Evolutionary conservation across 2,329 filamentous ascomycete species (phyloP), one percentile per base, ranked within the genome.

Genomic region (Aspergillus fructus): DNA sequence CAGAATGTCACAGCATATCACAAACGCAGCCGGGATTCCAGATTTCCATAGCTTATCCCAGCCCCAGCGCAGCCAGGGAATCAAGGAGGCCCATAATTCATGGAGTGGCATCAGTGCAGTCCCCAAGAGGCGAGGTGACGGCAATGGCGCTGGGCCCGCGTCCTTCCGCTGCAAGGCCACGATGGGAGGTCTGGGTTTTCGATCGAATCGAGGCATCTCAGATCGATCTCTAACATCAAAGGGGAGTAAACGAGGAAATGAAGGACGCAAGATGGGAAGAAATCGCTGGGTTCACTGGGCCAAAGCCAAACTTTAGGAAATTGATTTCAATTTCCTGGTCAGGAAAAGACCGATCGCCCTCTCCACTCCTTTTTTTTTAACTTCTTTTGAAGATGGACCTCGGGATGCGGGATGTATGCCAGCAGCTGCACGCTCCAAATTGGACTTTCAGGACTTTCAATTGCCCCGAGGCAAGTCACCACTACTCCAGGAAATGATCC

Each of bases 291-390:
- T 30, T 30, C 12, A 12, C n/a, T 47, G 50, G 40, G 39, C 52
- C 50, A 55, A 53, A 55, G 41, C 39, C 21, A 52, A 46, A 53
- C 50, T 34, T 40, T 23, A 45, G 4, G n/a, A 37, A 52, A 52
- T 43, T 19, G 21, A 52, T 62, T 55, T 52, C 58, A 62, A 56
- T 41, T 55, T 57, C 58, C 56, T 51, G 61, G 59, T 55, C 55
- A 61, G 56, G 63, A 53, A 61, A 60, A 53, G 55, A 49, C 60
- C 53, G 63, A 64, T 64, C 62, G 64, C 52, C 62, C 51, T 54
- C 48, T 24, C 51, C 50, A 54, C 47, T 48, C 43, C 9, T 12
- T 33, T 23, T 37, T 30, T 30, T 21, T 21, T 21, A 11, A 30
- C 8, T 30, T 30, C 27, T 30, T 30, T 42, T 33, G 34, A 30